Percentiles rank a stretch among this genome's conserved stretches.
phyloP scores from a whole-genome alignment of 2,329 filamentous ascomycete species.

The Colletotrichum brevisporum region DNA sequence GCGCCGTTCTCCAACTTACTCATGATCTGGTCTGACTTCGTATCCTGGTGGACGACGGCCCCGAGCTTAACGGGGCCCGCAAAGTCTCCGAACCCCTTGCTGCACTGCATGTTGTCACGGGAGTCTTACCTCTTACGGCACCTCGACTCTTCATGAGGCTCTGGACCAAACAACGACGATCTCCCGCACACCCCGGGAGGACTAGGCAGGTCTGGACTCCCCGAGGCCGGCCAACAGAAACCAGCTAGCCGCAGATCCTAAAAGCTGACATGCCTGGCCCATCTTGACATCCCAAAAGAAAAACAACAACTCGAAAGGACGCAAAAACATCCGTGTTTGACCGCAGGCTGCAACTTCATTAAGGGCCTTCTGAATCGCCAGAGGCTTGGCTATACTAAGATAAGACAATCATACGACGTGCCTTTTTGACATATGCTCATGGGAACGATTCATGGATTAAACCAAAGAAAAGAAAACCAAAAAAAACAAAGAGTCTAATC shows the following conservation, averaged over 20 bases:
- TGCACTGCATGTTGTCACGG: background rate
- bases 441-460: slow-evolving; percentile 12
- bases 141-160: background rate
- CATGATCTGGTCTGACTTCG: background rate
- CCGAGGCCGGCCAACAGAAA: background rate
- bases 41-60: background rate
- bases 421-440: no score
- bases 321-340: no score
- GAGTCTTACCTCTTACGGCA: background rate
- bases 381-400: no score
- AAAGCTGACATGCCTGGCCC: background rate
- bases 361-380: no score
- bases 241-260: no score
- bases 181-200: background rate
- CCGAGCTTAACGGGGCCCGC: background rate
- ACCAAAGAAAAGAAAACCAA: background rate
- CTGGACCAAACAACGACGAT: background rate
- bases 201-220: background rate
- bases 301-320: no score
- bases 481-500: slow-evolving; percentile 8
- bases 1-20: background rate
- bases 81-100: no score
- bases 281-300: background rate
- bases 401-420: no score
- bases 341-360: no score